Conservation (phyloP, 2,329 filamentous ascomycete species). For the Fusarium falciforme region DNA sequence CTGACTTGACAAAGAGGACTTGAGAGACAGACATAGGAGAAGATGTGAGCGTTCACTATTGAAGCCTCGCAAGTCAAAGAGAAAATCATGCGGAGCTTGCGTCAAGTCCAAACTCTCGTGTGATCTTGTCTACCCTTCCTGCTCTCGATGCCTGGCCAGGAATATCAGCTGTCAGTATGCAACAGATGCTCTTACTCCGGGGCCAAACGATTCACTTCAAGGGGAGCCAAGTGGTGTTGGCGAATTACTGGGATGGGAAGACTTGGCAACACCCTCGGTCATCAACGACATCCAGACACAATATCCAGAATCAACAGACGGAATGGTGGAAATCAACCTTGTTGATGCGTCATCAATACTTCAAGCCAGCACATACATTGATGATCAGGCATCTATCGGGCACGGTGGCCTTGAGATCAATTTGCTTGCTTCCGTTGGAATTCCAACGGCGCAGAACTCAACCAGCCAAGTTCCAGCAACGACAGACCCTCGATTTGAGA, state of each 20-base stretch:
- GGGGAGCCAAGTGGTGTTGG: not conserved
- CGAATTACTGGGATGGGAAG: not conserved
- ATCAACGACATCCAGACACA: not conserved
- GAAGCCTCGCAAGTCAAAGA: not conserved
- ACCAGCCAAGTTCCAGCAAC: not conserved
- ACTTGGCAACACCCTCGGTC: not conserved
- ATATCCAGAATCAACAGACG: not conserved
- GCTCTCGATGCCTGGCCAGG: not conserved
- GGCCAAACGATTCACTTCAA: not conserved
- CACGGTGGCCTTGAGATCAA: not conserved
- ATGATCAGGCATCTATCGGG: not conserved
- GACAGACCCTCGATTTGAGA: not conserved
- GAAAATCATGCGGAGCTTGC: not conserved
- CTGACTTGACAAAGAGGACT: not conserved
- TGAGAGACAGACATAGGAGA: not conserved
- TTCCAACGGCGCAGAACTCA: not conserved
- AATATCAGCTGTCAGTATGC: not conserved
- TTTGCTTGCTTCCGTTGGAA: not conserved
- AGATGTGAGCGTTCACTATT: not conserved
- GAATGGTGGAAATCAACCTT: not conserved
- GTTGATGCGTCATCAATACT: not conserved
- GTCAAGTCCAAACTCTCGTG: not conserved
- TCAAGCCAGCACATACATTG: not conserved
- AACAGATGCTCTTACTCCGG: not conserved
- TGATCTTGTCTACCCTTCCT: not conserved